These are phyloP conservation scores for Tetragonia tetragonoides DNA, from an alignment of 148 eudicot species.

Conservation along the genomic window DNA sequence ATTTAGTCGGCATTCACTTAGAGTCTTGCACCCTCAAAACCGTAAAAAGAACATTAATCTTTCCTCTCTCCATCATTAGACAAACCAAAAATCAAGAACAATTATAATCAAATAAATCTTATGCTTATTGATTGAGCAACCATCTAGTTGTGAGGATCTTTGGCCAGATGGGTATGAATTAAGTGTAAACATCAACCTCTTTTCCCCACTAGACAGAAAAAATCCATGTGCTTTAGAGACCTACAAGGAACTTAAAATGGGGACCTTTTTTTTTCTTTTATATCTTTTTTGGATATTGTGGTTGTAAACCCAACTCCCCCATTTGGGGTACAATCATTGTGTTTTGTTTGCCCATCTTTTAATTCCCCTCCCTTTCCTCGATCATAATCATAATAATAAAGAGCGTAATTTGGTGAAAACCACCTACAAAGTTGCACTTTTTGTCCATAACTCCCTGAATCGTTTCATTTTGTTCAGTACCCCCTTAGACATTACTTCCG, in stretches of 20 bases:
- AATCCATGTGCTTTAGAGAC: slow-evolving; percentile 13
- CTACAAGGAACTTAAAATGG: neutral
- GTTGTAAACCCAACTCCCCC: slow-evolving; percentile 17
- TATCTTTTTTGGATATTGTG: neutral
- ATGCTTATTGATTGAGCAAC: neutral
- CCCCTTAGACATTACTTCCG: too few species aligned
- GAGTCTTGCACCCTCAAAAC: too few species aligned
- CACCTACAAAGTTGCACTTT: too few species aligned
- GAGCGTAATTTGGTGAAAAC: too few species aligned
- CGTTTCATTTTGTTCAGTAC: too few species aligned
- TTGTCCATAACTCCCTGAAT: too few species aligned
- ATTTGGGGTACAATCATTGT: slow-evolving; percentile 26
- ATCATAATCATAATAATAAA: neutral
- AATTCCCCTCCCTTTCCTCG: neutral
- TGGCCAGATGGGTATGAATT: neutral
- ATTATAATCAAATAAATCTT: neutral
- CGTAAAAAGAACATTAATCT: neutral
- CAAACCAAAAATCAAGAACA: too few species aligned
- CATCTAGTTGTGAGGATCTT: neutral
- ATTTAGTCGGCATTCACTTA: too few species aligned
- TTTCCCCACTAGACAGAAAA: slow-evolving; percentile 13
- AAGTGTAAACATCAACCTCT: neutral
- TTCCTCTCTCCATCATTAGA: neutral
- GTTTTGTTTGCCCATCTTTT: slow-evolving; percentile 15
- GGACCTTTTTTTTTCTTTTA: slow-evolving; percentile 3